Evolutionary conservation across 305 asterid species (phyloP).

Genomic region (Andrographis paniculata): DNA sequence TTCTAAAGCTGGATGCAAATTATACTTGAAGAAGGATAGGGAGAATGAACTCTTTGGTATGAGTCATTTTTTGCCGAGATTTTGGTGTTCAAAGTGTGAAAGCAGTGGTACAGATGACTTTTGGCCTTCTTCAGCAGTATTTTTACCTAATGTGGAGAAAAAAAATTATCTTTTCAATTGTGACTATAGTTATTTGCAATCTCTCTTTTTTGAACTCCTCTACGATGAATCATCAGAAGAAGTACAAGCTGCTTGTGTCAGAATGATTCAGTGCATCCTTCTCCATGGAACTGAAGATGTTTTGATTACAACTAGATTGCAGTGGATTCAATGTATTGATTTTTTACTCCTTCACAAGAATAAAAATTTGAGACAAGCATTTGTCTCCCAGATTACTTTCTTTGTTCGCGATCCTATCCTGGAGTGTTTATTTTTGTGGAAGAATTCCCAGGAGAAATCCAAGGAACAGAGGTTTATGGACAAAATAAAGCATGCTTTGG

Average conservation of each 20-base stretch:
- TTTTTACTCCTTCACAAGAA: constrained; percentile 60
- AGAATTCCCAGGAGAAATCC: constrained; percentile 45
- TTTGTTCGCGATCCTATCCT: constrained; percentile 62
- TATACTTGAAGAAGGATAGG: constrained; percentile 42
- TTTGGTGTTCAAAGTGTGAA: constrained; percentile 91
- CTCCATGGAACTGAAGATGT: constrained; percentile 57
- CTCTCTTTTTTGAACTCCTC: constrained; percentile 67
- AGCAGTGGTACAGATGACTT: constrained; percentile 21
- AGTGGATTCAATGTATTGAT: constrained; percentile 74
- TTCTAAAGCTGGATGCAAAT: constrained; percentile 40
- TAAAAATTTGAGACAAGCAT: constrained; percentile 74
- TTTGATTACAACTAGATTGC: constrained; percentile 53
- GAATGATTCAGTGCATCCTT: constrained; percentile 60
- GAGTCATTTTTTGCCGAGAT: constrained; percentile 48
- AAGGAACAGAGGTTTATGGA: constrained; percentile 83
- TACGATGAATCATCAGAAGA: constrained; percentile 72
- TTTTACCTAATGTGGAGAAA: constrained; percentile 29
- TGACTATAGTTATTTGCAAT: constrained; percentile 50
- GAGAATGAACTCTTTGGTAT: constrained; percentile 29
- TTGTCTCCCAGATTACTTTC: constrained; percentile 63
- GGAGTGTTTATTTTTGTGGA: constrained; percentile 43
- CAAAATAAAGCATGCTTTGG: constrained; percentile 75
- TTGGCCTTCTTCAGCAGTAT: constrained; percentile 30
- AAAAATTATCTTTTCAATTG: constrained; percentile 27
- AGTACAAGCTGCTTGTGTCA: constrained; percentile 79